Evolutionary conservation across 2,329 filamentous ascomycete genomes (phyloP).

Genomic region (Talaromyces verruculosus): DNA sequence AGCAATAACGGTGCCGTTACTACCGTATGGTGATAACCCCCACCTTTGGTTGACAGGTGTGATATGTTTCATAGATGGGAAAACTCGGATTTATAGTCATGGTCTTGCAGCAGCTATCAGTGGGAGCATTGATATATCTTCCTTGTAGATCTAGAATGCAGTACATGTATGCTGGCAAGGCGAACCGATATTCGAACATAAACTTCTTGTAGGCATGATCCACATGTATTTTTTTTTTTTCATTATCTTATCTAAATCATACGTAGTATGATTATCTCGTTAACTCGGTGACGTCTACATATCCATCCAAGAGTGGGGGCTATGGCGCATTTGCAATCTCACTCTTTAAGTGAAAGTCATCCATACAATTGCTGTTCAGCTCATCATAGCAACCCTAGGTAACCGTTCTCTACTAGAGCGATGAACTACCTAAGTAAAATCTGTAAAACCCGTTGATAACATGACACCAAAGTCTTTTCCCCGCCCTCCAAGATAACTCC

Average conservation of each 20-base stretch:
- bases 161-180: no score
- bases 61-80: background rate
- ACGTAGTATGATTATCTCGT: background rate
- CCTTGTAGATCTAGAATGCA: no score
- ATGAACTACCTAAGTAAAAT: background rate
- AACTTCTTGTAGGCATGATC: background rate
- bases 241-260: background rate
- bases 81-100: background rate
- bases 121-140: background rate
- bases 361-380: background rate
- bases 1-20: background rate
- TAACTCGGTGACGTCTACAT: background rate
- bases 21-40: background rate
- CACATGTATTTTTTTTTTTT: background rate
- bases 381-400: background rate
- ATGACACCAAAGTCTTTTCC: background rate
- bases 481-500: slow-evolving; percentile 20
- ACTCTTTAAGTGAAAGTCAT: background rate
- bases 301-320: slow-evolving; percentile 2
- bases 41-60: background rate
- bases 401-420: background rate
- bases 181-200: background rate
- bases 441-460: background rate
- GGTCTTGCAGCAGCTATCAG: background rate
- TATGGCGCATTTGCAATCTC: background rate